These are phyloP conservation scores for Backusella circina DNA, from an alignment of 192 early-diverging fungal genomes.

Conservation along the genomic window DNA sequence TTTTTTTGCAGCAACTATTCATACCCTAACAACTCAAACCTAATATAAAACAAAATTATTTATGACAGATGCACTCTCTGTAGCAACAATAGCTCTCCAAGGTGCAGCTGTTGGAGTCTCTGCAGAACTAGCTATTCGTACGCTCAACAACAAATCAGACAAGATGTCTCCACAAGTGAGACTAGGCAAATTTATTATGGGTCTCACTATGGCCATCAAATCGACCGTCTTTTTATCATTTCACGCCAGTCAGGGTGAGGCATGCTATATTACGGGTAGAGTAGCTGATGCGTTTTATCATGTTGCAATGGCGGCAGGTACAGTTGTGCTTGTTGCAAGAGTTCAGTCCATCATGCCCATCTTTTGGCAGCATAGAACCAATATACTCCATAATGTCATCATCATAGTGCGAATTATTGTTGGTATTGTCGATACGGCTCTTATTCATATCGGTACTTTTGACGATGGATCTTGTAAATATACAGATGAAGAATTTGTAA, in stretches of 20 bases:
- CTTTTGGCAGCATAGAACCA: slow-evolving; percentile 4
- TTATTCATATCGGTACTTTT: neutral
- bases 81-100: slow-evolving; percentile 8
- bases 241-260: slow-evolving; percentile 4
- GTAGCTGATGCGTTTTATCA: slow-evolving; percentile 26
- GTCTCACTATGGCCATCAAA: slow-evolving; percentile 17
- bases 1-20: neutral
- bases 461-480: slow-evolving; percentile 16
- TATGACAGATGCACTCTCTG: slow-evolving; percentile 2
- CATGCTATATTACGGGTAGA: slow-evolving; percentile 16
- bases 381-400: neutral
- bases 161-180: neutral
- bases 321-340: slow-evolving; percentile 8
- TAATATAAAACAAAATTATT: neutral
- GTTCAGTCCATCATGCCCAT: slow-evolving; percentile 17
- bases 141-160: slow-evolving; percentile 1
- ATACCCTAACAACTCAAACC: neutral
- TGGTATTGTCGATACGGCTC: slow-evolving; percentile 11
- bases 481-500: slow-evolving; percentile 23
- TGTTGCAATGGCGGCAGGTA: slow-evolving; percentile 20
- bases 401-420: neutral
- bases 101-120: slow-evolving; percentile 2
- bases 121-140: neutral
- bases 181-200: slow-evolving; percentile 16
- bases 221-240: slow-evolving; percentile 17